These are phyloP conservation scores for Nakazawaea holstii DNA, from an alignment of 805 yeast genomes.

Conservation along the genomic window DNA sequence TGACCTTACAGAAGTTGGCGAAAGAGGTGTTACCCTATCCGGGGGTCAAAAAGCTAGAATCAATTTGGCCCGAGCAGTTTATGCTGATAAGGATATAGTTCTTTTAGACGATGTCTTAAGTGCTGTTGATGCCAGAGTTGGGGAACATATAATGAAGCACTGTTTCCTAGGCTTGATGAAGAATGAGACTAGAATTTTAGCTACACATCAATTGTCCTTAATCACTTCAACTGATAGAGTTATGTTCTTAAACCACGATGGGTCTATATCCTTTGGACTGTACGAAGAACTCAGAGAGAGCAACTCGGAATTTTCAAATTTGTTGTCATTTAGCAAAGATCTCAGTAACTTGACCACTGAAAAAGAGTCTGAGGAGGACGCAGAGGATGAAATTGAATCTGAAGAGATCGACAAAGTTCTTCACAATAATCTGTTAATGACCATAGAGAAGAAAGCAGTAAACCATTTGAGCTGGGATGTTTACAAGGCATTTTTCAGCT, in stretches of 20 bases:
- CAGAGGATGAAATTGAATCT: conserved; percentile 15
- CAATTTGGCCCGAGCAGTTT: conserved; percentile 73
- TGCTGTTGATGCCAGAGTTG: conserved; percentile 85
- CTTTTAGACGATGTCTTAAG: conserved; percentile 74
- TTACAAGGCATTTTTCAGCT: conserved; percentile 38
- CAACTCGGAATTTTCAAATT: conserved; percentile 41
- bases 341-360: too few species aligned
- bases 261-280: conserved; percentile 55
- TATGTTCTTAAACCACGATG: conserved; percentile 60
- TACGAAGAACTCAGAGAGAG: conserved; percentile 43
- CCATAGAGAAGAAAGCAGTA: conserved; percentile 47
- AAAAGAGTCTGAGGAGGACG: conserved; percentile 22
- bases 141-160: conserved; percentile 64
- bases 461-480: conserved; percentile 39
- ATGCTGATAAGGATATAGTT: conserved; percentile 63
- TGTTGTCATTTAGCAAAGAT: conserved; percentile 41
- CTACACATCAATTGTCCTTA: conserved; percentile 76
- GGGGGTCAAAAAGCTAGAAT: conserved; percentile 89
- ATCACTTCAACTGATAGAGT: conserved; percentile 64
- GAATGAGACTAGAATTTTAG: conserved; percentile 61
- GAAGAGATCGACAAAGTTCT: background rate
- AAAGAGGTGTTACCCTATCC: conserved; percentile 75
- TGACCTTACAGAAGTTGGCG: conserved; percentile 77
- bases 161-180: conserved; percentile 57
- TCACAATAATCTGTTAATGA: conserved; percentile 27